phyloP scores from a whole-genome alignment of 352 stramenopile species.

The Phytopythium litorale region DNA sequence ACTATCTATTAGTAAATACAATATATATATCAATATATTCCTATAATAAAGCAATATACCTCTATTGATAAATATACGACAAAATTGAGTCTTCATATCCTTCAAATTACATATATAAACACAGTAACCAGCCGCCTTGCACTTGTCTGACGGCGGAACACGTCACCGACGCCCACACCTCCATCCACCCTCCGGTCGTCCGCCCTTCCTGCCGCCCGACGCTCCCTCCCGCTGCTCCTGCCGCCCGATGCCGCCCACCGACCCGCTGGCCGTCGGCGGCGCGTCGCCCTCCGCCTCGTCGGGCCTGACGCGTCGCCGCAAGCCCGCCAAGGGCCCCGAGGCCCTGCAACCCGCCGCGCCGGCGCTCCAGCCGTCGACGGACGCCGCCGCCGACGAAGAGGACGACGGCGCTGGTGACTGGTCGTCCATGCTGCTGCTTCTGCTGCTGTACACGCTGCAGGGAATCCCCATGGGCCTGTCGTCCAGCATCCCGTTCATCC shows the following conservation, averaged over 20 bases:
- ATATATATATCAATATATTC: neutral
- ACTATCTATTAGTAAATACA: neutral
- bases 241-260: neutral
- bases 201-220: neutral
- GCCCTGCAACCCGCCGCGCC: neutral
- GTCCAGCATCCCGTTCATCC: conserved; percentile 97
- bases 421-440: conserved; percentile 87
- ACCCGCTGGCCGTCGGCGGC: conserved; percentile 10
- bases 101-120: neutral
- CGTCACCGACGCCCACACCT: conserved; percentile 4
- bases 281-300: conserved; percentile 16
- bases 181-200: neutral
- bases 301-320: conserved; percentile 5
- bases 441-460: conserved; percentile 99
- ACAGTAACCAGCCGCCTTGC: neutral
- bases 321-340: neutral
- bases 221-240: neutral
- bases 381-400: conserved; percentile 7
- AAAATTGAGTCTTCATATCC: too few relatives aligned
- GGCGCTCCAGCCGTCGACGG: conserved; percentile 6
- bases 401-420: conserved; percentile 59
- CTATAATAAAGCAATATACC: too few relatives aligned
- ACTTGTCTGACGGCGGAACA: neutral
- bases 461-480: conserved; percentile 98
- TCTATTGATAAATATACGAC: too few relatives aligned